phyloP scores from a whole-genome alignment of 2,329 filamentous ascomycete genomes.

The Trichoderma atroviride region DNA sequence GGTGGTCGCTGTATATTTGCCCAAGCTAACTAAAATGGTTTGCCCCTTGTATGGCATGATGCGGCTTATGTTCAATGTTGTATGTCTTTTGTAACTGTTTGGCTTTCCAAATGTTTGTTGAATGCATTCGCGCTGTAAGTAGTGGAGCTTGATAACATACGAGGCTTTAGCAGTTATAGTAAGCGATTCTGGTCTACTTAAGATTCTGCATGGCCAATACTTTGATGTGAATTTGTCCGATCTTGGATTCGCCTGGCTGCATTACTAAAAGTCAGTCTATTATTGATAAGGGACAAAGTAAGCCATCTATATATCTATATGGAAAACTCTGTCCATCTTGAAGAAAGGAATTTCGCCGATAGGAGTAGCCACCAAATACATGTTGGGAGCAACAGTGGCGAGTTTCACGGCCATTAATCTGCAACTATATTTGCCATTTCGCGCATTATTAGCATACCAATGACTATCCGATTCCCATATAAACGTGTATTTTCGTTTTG shows the following conservation, averaged over 20 bases:
- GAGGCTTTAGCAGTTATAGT: background rate
- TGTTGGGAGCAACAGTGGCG: background rate
- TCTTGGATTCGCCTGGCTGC: background rate
- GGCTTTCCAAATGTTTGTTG: background rate
- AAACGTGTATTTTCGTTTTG: background rate
- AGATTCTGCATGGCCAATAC: background rate
- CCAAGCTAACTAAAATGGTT: slow-evolving; percentile 1
- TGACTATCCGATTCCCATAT: background rate
- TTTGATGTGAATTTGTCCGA: background rate
- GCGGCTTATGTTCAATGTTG: background rate
- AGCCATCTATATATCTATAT: background rate
- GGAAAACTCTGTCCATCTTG: background rate
- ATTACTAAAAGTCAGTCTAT: too few species aligned
- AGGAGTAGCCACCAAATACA: background rate
- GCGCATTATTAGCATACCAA: background rate
- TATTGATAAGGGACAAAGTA: background rate
- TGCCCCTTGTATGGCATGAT: background rate
- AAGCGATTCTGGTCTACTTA: background rate
- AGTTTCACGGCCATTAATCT: background rate
- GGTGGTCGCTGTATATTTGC: slow-evolving; percentile 14
- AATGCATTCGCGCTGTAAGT: background rate
- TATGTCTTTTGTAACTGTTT: background rate
- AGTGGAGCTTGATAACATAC: background rate
- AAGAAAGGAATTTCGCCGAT: background rate
- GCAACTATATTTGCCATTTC: background rate